Base-by-base conservation (phyloP, 768 basidiomycete genomes). In the Rhodosporidiobolus sp. region DNA sequence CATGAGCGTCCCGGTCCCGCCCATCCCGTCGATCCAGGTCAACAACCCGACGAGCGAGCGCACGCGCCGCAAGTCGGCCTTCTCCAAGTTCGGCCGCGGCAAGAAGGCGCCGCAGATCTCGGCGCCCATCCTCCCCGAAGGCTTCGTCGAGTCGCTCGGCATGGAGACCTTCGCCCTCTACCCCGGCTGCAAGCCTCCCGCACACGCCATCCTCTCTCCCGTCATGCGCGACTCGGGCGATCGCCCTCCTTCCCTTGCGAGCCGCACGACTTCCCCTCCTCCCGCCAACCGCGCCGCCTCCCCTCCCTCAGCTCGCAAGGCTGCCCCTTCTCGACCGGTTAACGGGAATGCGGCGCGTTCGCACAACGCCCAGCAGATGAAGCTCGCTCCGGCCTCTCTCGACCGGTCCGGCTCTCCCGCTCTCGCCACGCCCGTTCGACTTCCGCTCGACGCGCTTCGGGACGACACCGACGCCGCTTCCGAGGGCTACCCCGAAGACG, bases 61-160 rank as follows among this genome's bases (percentile, higher is more conserved):
- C 9, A 32, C 56, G 30, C 56, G 48, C 28, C 53, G 22, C 30
- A 69, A 55, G 54, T n/a, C 46, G 32, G n/a, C 8, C 30, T 32
- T 53, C 30, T 54, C 49, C 26, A 58, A 46, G 49, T 38, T 30
- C 32, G 49, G 45, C 0, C 65, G 69, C 16, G 22, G 61, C 19
- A 71, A 75, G 59, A 55, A 63, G 60, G 26, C 46, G 12, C 69
- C 70, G 0, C 45, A 32, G 2, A 75, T 75, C 59, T 75, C 74
- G n/a, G 46, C 38, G 63, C 74, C 74, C 22, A 75, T 75, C 60
- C 63, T 75, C 7, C 74, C 74, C 14, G 59, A 65, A 1, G 74
- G 74, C 28, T 75, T 75, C 46, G 70, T 75, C 66, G 63, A 72
- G 46, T 65, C 74, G 48, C 74, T 75, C 55, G 74, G 74, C 24